Evolutionary conservation across 2,329 filamentous ascomycete genomes (phyloP).

Genomic region (Curvularia lunata): DNA sequence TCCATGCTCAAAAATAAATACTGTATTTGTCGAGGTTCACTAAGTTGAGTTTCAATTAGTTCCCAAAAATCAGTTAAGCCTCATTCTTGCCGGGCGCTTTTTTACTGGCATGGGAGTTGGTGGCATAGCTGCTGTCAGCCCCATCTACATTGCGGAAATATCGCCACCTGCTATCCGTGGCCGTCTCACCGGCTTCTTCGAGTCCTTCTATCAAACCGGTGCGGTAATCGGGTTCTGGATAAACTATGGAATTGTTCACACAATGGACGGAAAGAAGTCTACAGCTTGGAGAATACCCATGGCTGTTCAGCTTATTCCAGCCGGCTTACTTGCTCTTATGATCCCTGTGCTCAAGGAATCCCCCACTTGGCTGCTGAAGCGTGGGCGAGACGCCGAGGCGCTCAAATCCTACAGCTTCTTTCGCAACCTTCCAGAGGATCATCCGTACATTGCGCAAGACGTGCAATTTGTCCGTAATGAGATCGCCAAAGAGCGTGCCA

Average conservation of each 20-base stretch:
- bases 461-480: constrained; percentile 40
- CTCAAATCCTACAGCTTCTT: constrained; percentile 51
- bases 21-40: not conserved
- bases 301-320: constrained; percentile 54
- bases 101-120: constrained; percentile 49
- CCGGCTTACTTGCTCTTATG: constrained; percentile 43
- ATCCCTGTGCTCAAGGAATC: constrained; percentile 45
- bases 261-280: constrained; percentile 54
- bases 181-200: constrained; percentile 69
- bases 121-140: constrained; percentile 48
- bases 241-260: constrained; percentile 50
- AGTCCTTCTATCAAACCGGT: constrained; percentile 68
- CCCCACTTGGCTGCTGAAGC: constrained; percentile 42
- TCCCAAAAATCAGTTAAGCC: constrained; percentile 41
- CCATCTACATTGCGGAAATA: constrained; percentile 49
- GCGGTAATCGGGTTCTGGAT: constrained; percentile 57
- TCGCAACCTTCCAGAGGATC: constrained; percentile 54
- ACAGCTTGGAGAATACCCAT: constrained; percentile 69
- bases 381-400: constrained; percentile 48
- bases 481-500: constrained; percentile 41
- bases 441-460: constrained; percentile 51
- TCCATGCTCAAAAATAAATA: not conserved
- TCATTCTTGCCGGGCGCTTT: constrained; percentile 53
- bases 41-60: constrained; percentile 12
- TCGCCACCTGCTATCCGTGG: constrained; percentile 68